phyloP scores from a whole-genome alignment of 179 eudicot genomes.

The Camellia oleifera region DNA sequence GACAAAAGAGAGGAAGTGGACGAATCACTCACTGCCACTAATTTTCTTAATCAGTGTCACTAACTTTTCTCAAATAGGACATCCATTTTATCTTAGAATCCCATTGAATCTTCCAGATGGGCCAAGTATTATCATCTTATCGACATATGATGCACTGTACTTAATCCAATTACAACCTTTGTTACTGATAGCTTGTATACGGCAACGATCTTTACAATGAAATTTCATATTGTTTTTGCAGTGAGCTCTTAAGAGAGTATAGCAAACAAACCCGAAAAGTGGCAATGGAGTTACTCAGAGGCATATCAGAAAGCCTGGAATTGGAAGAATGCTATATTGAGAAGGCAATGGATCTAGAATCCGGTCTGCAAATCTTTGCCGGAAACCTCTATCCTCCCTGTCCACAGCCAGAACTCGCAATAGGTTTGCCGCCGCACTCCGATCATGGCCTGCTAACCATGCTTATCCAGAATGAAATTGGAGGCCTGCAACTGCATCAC shows the following conservation, averaged over 20 bases:
- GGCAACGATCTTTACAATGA: too few relatives aligned
- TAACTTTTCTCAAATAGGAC: too few relatives aligned
- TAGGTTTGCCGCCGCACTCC: constrained; percentile 57
- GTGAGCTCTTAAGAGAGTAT: constrained; percentile 37
- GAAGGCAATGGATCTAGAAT: constrained; percentile 24
- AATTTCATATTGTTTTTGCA: constrained; percentile 1
- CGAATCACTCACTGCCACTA: too few relatives aligned
- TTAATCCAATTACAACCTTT: too few relatives aligned
- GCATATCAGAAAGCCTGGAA: constrained; percentile 47
- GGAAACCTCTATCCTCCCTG: constrained; percentile 55
- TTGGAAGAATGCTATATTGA: constrained; percentile 33
- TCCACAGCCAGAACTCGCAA: constrained; percentile 52
- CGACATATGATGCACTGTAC: too few relatives aligned
- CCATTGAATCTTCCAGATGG: too few relatives aligned
- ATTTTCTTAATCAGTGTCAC: too few relatives aligned
- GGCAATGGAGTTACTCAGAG: constrained; percentile 30
- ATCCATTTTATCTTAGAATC: too few relatives aligned
- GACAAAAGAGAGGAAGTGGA: not conserved
- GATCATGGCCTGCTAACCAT: constrained; percentile 54
- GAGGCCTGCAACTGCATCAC: constrained; percentile 46
- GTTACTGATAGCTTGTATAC: too few relatives aligned
- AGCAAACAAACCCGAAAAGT: constrained; percentile 26
- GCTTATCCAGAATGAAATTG: constrained; percentile 38
- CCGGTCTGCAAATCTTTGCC: constrained; percentile 32
- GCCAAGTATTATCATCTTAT: too few relatives aligned